These are phyloP conservation scores for Pseudozyma sp. DNA, from an alignment of 1,284 basidiomycete species.

Conservation along the genomic window DNA sequence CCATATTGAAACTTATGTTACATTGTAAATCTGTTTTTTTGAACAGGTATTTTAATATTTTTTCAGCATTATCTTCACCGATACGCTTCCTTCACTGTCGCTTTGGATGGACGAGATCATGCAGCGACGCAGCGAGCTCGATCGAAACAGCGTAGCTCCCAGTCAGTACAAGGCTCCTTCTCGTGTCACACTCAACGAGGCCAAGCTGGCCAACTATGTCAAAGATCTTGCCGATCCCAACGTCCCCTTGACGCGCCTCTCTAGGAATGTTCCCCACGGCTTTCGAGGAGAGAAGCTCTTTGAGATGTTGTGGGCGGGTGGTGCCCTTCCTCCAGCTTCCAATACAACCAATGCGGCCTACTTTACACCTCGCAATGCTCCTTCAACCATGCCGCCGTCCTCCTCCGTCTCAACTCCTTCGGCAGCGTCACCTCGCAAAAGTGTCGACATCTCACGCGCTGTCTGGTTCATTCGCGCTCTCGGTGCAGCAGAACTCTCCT, in stretches of 20 bases:
- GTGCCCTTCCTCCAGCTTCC: slow-evolving; percentile 27
- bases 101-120: slow-evolving; percentile 52
- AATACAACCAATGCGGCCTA: slow-evolving; percentile 10
- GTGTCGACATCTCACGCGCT: slow-evolving; percentile 84
- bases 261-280: slow-evolving; percentile 89
- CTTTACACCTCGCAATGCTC: slow-evolving; percentile 16
- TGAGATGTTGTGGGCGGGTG: slow-evolving; percentile 80
- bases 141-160: slow-evolving; percentile 22
- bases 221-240: slow-evolving; percentile 88
- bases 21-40: no score
- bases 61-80: no score
- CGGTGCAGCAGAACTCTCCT: slow-evolving; percentile 87
- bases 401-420: slow-evolving; percentile 8
- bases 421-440: slow-evolving; percentile 73
- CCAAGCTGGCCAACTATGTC: slow-evolving; percentile 88
- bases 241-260: slow-evolving; percentile 87
- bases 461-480: slow-evolving; percentile 95
- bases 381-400: slow-evolving; percentile 6
- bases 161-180: slow-evolving; percentile 53
- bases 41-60: no score
- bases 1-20: no score
- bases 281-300: slow-evolving; percentile 91
- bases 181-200: slow-evolving; percentile 88
- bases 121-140: slow-evolving; percentile 38
- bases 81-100: slow-evolving; percentile 35